Base-by-base conservation (phyloP, 2,329 filamentous ascomycete genomes). In the Thelonectria rubi region DNA sequence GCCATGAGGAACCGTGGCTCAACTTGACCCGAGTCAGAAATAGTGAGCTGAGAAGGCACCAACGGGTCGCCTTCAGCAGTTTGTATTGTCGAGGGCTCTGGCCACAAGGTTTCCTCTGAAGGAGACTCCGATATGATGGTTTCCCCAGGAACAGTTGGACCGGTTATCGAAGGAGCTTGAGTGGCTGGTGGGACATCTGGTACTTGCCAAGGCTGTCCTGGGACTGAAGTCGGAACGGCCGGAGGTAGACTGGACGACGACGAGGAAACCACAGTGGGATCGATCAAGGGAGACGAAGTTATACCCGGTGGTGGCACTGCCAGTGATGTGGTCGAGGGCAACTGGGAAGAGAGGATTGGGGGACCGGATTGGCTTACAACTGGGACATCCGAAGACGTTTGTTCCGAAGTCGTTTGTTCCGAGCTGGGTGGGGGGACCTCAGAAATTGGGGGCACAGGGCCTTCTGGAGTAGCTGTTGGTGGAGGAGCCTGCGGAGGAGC, bases 31-130 rank as follows among this genome's bases (percentile, higher is more conserved):
- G 73, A 74, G 46, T 69, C 68, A 3, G 76, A 76, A 5, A 69
- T 63, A 6, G 63, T 64, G 2, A 77, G 69, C 21, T 64, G 68
- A 7, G 67, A 74, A 18, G 74, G 74, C 10, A 66, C 55, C 15
- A 70, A 65, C 17, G 69, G 67, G 10, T 64, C 58, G 8, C 67
- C 67, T 10, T 66, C 62, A 2, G 68, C 60, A 5, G 52, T 58
- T 39, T 59, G 62, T 10, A 60, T 49, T 30, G 65, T 43, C 1
- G 70, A 69, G 21, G 73, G 62, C 53, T 60, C 60, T 40, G 69
- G 60, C 62, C 63, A 55, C 5, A 17, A 24, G 21, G 20, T 24
- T 17, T 45, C 34, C 15, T 20, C 54, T 11, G 46, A 20, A 17
- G 42, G 43, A 24, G 58, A 55, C 5, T 42, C 37, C 3, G 58